Percentiles rank a stretch among this genome's conserved stretches.
Evolutionary conservation across 139 green algal species (phyloP).

Genomic region (Chlorella sp.): DNA sequence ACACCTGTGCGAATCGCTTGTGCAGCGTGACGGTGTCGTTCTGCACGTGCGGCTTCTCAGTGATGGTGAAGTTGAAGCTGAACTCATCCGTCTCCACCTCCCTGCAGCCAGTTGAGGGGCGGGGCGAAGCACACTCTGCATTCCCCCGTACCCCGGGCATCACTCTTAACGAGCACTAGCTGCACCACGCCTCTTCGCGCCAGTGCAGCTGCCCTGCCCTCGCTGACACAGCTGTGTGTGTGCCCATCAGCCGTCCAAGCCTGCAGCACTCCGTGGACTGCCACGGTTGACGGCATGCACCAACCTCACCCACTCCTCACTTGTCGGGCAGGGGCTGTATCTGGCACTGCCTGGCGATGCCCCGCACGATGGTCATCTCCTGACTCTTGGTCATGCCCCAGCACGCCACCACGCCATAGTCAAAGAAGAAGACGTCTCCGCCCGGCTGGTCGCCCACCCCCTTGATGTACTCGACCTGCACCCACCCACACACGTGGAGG

Average conservation of each 20-base stretch:
- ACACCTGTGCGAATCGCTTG: constrained; percentile 23
- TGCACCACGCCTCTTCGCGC: no score
- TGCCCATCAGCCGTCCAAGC: no score
- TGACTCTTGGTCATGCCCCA: constrained; percentile 49
- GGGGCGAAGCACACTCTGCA: no score
- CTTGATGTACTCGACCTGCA: constrained; percentile 34
- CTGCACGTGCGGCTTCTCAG: constrained; percentile 52
- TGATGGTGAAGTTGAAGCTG: constrained; percentile 41
- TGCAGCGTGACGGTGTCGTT: constrained; percentile 59
- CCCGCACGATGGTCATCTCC: constrained; percentile 41
- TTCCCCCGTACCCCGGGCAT: no score
- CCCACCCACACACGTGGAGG: background rate
- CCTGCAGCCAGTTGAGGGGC: no score
- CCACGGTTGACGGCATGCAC: no score
- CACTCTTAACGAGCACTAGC: no score
- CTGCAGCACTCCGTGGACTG: no score
- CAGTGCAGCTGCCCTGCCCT: no score
- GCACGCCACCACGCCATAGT: constrained; percentile 35
- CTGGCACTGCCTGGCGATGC: constrained; percentile 26
- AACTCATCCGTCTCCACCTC: constrained; percentile 35
- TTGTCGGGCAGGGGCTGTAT: constrained; percentile 21
- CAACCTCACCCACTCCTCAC: background rate
- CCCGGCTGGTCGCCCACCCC: constrained; percentile 22
- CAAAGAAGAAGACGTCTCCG: constrained; percentile 50
- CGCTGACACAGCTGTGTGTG: no score